Evolutionary conservation across 768 basidiomycete species (phyloP).

Genomic region (Lactarius hatsudake): DNA sequence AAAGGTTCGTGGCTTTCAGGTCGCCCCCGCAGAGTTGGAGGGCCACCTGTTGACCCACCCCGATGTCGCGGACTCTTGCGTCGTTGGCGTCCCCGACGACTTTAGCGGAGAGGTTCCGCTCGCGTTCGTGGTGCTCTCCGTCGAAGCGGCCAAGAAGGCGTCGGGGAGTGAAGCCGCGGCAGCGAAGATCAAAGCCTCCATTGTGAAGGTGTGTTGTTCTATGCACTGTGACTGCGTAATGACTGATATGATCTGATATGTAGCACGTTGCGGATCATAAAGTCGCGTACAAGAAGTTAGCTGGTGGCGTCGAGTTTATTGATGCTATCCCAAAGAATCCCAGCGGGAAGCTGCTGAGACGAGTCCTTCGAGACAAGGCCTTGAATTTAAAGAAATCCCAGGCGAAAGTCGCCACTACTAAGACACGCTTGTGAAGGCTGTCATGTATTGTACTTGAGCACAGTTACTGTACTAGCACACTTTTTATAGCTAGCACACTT

Average conservation of each 20-base stretch:
- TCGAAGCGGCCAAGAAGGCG: conserved; percentile 15
- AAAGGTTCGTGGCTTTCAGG: conserved; percentile 71
- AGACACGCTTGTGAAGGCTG: conserved; percentile 13
- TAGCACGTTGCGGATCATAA: conserved; percentile 36
- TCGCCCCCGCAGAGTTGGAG: conserved; percentile 72
- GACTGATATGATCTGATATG: neutral
- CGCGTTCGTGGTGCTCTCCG: conserved; percentile 59
- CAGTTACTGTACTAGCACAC: neutral
- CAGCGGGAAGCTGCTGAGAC: conserved; percentile 35
- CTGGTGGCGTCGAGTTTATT: conserved; percentile 40
- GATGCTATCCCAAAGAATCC: conserved; percentile 36
- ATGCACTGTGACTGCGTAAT: neutral
- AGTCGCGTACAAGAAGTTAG: conserved; percentile 38
- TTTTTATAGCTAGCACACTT: neutral
- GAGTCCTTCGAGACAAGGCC: conserved; percentile 32
- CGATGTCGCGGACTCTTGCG: conserved; percentile 60
- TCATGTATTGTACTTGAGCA: neutral
- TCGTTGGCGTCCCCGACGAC: conserved; percentile 65
- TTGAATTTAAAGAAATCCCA: conserved; percentile 13
- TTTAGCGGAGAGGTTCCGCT: conserved; percentile 71
- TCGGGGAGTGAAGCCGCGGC: conserved; percentile 1
- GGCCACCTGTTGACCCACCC: conserved; percentile 59
- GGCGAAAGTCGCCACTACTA: conserved; percentile 3
- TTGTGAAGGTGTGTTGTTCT: conserved; percentile 16
- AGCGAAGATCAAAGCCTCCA: conserved; percentile 21